Percentiles rank a stretch among this genome's conserved stretches.
Conservation (phyloP, 2,329 filamentous ascomycete species). For the Orbilia brochopaga region DNA sequence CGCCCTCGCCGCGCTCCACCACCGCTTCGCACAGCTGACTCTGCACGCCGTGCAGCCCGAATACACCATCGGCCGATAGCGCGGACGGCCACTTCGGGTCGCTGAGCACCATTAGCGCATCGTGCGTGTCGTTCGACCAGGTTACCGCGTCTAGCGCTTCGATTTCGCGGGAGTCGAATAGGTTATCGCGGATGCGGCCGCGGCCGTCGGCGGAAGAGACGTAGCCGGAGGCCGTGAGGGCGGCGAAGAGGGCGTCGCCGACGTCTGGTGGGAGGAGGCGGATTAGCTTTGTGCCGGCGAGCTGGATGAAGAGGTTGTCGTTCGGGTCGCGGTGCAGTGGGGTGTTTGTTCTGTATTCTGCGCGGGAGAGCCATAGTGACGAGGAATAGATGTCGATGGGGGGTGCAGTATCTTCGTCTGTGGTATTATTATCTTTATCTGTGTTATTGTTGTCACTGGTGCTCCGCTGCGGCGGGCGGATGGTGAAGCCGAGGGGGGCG, state of each 20-base stretch:
- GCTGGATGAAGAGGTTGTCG: conserved; percentile 86
- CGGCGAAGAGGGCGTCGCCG: conserved; percentile 70
- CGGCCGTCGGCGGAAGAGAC: conserved; percentile 55
- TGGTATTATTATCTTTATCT: too few relatives aligned
- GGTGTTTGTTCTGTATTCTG: conserved; percentile 66
- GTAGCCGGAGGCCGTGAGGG: conserved; percentile 57
- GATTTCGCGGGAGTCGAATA: conserved; percentile 44
- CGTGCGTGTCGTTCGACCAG: conserved; percentile 62
- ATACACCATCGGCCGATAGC: conserved; percentile 61
- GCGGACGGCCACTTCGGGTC: conserved; percentile 54
- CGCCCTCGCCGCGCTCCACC: conserved; percentile 70
- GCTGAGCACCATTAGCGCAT: conserved; percentile 16
- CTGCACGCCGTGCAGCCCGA: not conserved
- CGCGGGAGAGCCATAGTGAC: conserved; percentile 31
- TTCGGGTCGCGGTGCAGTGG: conserved; percentile 93
- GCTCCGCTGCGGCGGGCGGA: conserved; percentile 7
- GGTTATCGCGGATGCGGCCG: conserved; percentile 15
- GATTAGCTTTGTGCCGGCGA: conserved; percentile 74
- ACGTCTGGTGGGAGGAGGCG: conserved; percentile 71
- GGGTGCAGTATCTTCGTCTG: not conserved
- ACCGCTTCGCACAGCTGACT: conserved; percentile 11
- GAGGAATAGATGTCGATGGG: conserved; percentile 32
- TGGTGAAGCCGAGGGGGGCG: conserved; percentile 18
- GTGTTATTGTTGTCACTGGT: not conserved
- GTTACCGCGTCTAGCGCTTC: conserved; percentile 80